Conservation (phyloP, 306 rosid genomes). For the Fagus sylvatica region DNA sequence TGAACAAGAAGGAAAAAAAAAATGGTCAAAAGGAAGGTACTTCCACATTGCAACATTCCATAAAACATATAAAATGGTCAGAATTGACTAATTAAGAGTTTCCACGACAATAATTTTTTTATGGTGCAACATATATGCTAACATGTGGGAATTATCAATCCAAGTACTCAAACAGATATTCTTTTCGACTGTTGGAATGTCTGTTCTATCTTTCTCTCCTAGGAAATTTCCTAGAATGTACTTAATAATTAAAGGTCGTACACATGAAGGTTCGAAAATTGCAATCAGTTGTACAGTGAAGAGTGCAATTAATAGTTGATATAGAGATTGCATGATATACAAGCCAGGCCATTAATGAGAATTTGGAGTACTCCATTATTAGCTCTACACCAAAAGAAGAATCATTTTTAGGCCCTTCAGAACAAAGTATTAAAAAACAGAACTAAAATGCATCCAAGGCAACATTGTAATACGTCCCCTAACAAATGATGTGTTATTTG, state of each 20-base stretch:
- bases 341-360: too few relatives aligned
- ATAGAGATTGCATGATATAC: too few relatives aligned
- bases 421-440: too few relatives aligned
- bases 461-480: too few relatives aligned
- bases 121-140: too few relatives aligned
- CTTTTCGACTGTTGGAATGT: too few relatives aligned
- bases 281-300: conserved; percentile 1
- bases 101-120: neutral
- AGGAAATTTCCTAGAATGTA: neutral
- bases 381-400: too few relatives aligned
- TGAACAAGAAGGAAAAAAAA: neutral
- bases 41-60: neutral
- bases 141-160: neutral
- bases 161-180: neutral
- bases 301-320: too few relatives aligned
- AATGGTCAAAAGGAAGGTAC: neutral
- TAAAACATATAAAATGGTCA: neutral
- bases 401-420: too few relatives aligned
- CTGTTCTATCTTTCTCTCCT: neutral
- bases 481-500: too few relatives aligned
- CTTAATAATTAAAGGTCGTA: neutral
- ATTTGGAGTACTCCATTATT: too few relatives aligned
- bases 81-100: neutral
- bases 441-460: too few relatives aligned
- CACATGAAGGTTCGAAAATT: neutral